These are phyloP conservation scores for Saccharomycopsis fermentans DNA, from an alignment of 805 yeast genomes.

Conservation along the genomic window DNA sequence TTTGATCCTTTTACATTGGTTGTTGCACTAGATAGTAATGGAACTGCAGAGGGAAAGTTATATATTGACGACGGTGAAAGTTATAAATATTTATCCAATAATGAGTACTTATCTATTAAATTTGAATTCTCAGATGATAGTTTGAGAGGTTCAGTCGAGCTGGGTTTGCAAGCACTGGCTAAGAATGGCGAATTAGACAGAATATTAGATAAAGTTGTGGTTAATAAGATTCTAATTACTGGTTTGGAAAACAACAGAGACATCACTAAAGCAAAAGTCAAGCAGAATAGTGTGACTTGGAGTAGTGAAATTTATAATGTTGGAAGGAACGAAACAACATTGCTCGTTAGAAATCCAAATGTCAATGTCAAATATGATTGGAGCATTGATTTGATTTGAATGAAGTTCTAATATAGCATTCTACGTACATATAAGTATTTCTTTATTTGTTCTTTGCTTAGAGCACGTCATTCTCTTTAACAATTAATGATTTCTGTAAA, in stretches of 20 bases:
- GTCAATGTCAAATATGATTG: constrained; percentile 39
- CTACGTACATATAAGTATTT: too few species aligned
- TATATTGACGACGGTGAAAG: constrained; percentile 85
- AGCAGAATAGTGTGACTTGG: constrained; percentile 33
- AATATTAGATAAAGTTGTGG: constrained; percentile 27
- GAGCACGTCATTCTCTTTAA: not conserved
- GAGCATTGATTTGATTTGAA: constrained; percentile 28
- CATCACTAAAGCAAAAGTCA: constrained; percentile 24
- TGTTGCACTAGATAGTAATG: constrained; percentile 42
- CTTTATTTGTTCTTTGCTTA: not conserved
- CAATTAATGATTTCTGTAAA: not conserved
- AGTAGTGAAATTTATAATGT: constrained; percentile 22
- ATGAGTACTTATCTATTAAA: constrained; percentile 37
- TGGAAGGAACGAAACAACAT: constrained; percentile 18
- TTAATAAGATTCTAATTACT: constrained; percentile 49
- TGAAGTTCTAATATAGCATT: too few species aligned
- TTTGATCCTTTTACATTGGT: constrained; percentile 74
- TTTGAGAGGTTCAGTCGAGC: constrained; percentile 24
- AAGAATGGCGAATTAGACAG: constrained; percentile 18
- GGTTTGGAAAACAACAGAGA: constrained; percentile 23
- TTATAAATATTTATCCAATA: constrained; percentile 38
- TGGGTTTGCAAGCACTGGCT: constrained; percentile 18
- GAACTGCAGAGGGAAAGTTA: constrained; percentile 46
- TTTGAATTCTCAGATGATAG: constrained; percentile 31
- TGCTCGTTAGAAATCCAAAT: constrained; percentile 39